phyloP scores from a whole-genome alignment of 148 eudicot genomes.

The Persicaria maculosa region DNA sequence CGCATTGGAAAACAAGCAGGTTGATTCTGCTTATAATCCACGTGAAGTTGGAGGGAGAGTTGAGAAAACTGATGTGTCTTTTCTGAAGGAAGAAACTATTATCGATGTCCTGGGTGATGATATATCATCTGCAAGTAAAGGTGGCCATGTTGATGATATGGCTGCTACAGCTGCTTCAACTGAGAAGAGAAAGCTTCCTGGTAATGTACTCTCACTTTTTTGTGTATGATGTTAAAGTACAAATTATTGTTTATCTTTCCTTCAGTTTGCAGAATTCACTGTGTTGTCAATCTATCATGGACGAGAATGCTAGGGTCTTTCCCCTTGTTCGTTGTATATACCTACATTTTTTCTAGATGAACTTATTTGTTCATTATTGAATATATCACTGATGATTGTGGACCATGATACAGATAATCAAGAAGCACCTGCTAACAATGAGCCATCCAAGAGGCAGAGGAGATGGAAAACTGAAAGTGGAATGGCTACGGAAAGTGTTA shows the following conservation, averaged over 20 bases:
- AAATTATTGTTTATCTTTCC: not conserved
- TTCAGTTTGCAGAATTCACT: too few species aligned
- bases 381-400: not conserved
- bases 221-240: not conserved
- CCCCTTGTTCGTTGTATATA: too few species aligned
- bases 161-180: constrained; percentile 30
- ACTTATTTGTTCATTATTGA: not conserved
- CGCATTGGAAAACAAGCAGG: constrained; percentile 61
- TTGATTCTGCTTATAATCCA: constrained; percentile 38
- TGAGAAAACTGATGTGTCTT: constrained; percentile 37
- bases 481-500: not conserved
- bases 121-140: constrained; percentile 28
- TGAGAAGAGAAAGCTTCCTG: constrained; percentile 73
- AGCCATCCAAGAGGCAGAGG: constrained; percentile 64
- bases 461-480: constrained; percentile 61
- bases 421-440: constrained; percentile 42
- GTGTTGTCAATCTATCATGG: too few species aligned
- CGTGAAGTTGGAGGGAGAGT: constrained; percentile 37
- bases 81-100: constrained; percentile 33
- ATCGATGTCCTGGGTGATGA: constrained; percentile 45
- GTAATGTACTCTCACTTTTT: constrained; percentile 26
- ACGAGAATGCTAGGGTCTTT: too few species aligned
- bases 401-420: constrained; percentile 16
- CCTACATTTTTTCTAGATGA: not conserved
- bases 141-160: constrained; percentile 29